Percentiles rank a stretch among this genome's conserved stretches.
Conservation (phyloP, 2,329 filamentous ascomycete species). For the Sporothrix humicola region DNA sequence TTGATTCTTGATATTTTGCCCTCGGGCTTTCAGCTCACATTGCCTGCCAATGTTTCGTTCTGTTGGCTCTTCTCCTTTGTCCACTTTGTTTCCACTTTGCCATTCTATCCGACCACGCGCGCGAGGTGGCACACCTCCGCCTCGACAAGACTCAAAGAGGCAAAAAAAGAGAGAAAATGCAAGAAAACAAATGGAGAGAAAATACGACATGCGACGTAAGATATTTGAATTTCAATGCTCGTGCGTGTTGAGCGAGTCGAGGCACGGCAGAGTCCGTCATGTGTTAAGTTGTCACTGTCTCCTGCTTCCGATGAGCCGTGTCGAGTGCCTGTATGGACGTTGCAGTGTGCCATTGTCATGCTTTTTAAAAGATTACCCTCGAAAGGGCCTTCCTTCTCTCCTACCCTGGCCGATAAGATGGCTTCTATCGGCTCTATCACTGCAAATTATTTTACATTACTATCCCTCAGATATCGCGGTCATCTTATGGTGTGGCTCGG, state of each 20-base stretch:
- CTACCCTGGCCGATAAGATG: neutral
- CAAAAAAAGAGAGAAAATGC: neutral
- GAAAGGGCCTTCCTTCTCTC: neutral
- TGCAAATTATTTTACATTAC: neutral
- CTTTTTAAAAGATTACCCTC: neutral
- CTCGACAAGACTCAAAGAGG: neutral
- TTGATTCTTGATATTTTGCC: neutral
- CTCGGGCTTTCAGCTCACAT: conserved; percentile 18
- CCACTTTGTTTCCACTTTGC: conserved; percentile 7
- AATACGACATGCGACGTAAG: neutral
- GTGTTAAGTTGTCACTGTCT: neutral
- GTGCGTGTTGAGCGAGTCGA: neutral
- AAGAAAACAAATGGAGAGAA: too few species aligned
- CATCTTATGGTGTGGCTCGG: conserved; percentile 6
- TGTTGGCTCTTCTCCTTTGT: conserved; percentile 8
- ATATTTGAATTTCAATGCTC: neutral
- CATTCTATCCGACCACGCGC: neutral
- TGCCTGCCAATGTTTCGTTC: conserved; percentile 5
- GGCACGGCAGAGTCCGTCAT: neutral
- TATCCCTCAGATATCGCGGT: neutral
- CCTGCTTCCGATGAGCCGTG: neutral
- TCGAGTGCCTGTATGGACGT: neutral
- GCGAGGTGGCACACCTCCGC: conserved; percentile 21
- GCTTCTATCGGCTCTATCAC: neutral
- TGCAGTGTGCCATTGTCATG: neutral